Evolutionary conservation across 1,284 basidiomycete species (phyloP), one percentile per base, ranked within the genome.

Genomic region (Veloboletus limbatus): DNA sequence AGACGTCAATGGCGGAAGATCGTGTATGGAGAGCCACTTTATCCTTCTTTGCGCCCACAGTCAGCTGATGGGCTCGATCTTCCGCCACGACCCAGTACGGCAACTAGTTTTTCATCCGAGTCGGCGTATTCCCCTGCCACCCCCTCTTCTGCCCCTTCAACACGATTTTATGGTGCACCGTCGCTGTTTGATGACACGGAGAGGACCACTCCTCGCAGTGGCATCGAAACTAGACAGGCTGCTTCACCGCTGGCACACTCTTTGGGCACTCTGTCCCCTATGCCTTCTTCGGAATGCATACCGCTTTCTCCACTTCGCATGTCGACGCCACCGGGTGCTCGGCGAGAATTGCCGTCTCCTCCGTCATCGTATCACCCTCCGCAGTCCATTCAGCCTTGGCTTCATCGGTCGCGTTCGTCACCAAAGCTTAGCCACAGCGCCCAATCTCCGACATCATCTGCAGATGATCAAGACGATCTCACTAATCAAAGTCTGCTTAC

Each of bases 11-110:
- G 62, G 69, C 69, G 63, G 7, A 70, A 74, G 49, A 69, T 72
- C 9, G 51, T 69, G 3, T 69, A 73, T 38, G 67, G 71, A 2
- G 68, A 72, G 45, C 66, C 72, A 1, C 56, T 72, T 2, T 73
- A 69, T 46, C 72, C 71, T 11, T 63, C 63, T 16, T 51, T 70
- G 18, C 62, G 62, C 14, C 55, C 60, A 4, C 54, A 60, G 14
- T 68, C 63, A 37, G 58, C 57, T 1, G 59, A 61, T 46, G 49
- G 44, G 18, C 48, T 65, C 24, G 68, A 68, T 47, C 35, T 62
- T 17, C 60, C 58, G 8, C 53, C 63, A 9, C 53, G 62, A 9
- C 63, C 62, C 1, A 54, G 49, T 11, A 65, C 63, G 36, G 62
- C 54, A 42, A 60, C 52, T 22, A 64, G 62, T 40, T 59, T 66